Base-by-base conservation (phyloP, 805 yeast species). In the Saccharomycopsis sp. region DNA sequence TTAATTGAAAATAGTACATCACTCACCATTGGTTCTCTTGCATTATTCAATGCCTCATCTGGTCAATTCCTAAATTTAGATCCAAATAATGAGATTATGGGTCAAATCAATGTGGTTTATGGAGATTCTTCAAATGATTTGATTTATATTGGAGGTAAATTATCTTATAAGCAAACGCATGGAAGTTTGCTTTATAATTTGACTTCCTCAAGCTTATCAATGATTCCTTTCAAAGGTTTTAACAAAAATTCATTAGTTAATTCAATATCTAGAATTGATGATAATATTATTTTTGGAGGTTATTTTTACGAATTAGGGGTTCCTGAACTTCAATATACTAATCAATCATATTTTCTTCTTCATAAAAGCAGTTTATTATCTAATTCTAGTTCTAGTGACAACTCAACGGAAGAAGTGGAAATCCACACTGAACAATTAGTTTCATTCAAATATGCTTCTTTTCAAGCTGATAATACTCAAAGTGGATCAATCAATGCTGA, bases 131-230 rank as follows among this genome's bases (percentile, higher is more conserved):
- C 63, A 34, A 56, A 60, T 26, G 59, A 69, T 18, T 41, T 72
- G 18, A 68, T 85, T 0, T 86, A 83, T 52, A 69, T 84, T 36
- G 98, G 96, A 8, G 98, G 98, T 17, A 67, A 72, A 44, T 73
- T 89, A 49, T 55, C 66, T 4, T 76, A 65, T 54, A 64, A 72
- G 41, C 56, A 61, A 34, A 64, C 76, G 5, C 52, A 65, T 49
- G 80, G 86, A 37, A 81, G 73, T 0, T 77, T 82, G 8, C 59
- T 75, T 3, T 89, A 84, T 67, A 69, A 84, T 57, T 52, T 61
- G 13, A 48, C 68, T 1, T 49, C 68, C 3, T 50, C 64, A 17
- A 25, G 57, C 2, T 58, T 83, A 30, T 37, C 52, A 2, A 54
- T 68, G 6, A 62, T 84, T 3, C 79, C 82, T 1, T 92, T 89